Evolutionary conservation across 768 basidiomycete species (phyloP), one percentile per base, ranked within the genome.

Genomic region (Trichaptum fuscoviolaceum): DNA sequence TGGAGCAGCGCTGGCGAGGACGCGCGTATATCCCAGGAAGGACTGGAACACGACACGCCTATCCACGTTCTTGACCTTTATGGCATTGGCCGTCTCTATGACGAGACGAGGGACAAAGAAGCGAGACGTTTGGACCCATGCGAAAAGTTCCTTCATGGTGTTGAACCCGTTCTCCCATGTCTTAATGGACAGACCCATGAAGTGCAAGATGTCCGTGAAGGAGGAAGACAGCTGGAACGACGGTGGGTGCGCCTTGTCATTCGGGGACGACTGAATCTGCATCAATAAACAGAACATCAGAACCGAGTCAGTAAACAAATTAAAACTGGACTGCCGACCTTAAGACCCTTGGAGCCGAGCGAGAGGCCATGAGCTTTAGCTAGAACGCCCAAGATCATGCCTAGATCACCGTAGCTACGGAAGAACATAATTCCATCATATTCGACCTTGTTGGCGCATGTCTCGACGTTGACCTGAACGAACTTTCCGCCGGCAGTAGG

Each of bases 321-420:
- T 8, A 8, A 24, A 10, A 10, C 26, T 34, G 7, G 18, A 59
- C 58, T 18, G 25, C 73, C 63, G 3, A 88, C 89, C 80, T 85
- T 88, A 23, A 91, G 73, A 0, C 89, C 90, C 57, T 84, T 79
- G 26, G 75, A 76, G 7, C 84, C 84, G 0, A 88, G 73, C 1
- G 75, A 71, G 2, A 91, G 69, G 1, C 88, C 86, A 62, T 76
- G 75, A 64, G 83, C 83, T 52, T 81, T 79, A 8, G 80, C 83
- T 20, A 91, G 74, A 15, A 87, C 73, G 10, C 85, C 83, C 62
- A 91, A 74, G 18, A 91, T 88, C 84, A 90, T 89, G 0, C 87
- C 87, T 18, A 91, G 78, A 69, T 91, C 90, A 9, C 90, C 90
- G 69, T 90, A 91, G 1, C 84, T 83, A 66, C 85, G 81, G 70